Conservation (phyloP, 805 yeast genomes). For the Starmerella sirachaensis region DNA sequence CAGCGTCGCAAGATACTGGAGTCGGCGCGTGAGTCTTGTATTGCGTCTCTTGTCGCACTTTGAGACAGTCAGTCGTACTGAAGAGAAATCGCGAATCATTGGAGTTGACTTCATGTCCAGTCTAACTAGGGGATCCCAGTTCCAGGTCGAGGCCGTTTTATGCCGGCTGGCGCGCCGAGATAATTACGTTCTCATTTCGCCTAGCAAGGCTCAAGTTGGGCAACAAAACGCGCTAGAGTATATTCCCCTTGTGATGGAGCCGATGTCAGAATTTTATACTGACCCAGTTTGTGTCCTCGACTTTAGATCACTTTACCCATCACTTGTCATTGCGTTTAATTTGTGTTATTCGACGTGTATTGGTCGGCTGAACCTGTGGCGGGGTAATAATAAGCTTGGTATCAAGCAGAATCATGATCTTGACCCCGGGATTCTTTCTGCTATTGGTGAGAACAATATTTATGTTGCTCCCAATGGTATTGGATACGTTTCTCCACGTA, state of each 20-base stretch:
- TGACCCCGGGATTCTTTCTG: slow-evolving; percentile 37
- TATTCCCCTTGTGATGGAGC: slow-evolving; percentile 88
- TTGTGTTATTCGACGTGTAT: slow-evolving; percentile 42
- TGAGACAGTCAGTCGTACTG: slow-evolving; percentile 57
- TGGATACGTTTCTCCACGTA: slow-evolving; percentile 53
- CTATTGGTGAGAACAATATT: slow-evolving; percentile 34
- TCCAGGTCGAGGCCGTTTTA: slow-evolving; percentile 78
- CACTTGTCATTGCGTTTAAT: slow-evolving; percentile 81
- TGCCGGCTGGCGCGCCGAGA: slow-evolving; percentile 65
- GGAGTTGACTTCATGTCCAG: slow-evolving; percentile 88
- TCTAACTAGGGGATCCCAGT: slow-evolving; percentile 85
- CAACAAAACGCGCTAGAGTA: slow-evolving; percentile 77
- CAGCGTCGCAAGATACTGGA: slow-evolving; percentile 37
- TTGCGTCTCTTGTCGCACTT: slow-evolving; percentile 42
- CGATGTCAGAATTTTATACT: slow-evolving; percentile 69
- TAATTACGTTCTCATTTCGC: slow-evolving; percentile 60
- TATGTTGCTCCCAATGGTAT: slow-evolving; percentile 78
- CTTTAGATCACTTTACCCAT: slow-evolving; percentile 89
- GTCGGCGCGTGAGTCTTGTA: slow-evolving; percentile 35
- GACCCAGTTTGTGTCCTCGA: slow-evolving; percentile 85
- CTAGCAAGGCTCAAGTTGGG: slow-evolving; percentile 68
- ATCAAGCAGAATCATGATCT: slow-evolving; percentile 30
- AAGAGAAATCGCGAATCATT: slow-evolving; percentile 71
- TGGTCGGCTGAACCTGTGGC: slow-evolving; percentile 28
- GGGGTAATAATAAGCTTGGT: slow-evolving; percentile 26